Evolutionary conservation across 108 stramenopile genomes (phyloP), one percentile per base, ranked within the genome.

Genomic region (Skeletonema grethae): DNA sequence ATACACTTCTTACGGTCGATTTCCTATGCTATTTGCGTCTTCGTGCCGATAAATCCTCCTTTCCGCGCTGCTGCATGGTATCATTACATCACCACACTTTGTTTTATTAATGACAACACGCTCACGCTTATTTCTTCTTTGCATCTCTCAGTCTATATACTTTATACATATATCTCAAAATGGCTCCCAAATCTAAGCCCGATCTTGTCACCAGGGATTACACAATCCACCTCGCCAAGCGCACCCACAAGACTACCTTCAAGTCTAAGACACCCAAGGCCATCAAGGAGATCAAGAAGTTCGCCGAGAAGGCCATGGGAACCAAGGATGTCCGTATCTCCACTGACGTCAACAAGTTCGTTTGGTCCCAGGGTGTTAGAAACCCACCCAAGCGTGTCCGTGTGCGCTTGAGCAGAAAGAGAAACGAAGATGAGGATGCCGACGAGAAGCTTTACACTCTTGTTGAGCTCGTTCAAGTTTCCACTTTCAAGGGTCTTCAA

Each of bases 381-480:
- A 98, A 98, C 86, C 91, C 97, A 50, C 99, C 99, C 59, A 87
- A 79, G 61, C 87, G 99, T 67, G 94, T 99, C 43, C 97, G 99
- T 68, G 99, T 99, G 15, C 84, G 97, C 62, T 88, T 99, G 65
- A 86, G 86, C 35, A 93, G 99, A 84, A 96, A 96, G 95, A 88
- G 97, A 73, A 98, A 98, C 86, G 97, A 98, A 81, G 97, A 98
- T 73, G 98, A 99, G 83, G 98, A 99, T 72, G 97, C 98, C 55
- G 92, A 90, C 18, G 97, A 99, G 84, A 95, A 97, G 85, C 90
- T 99, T 61, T 99, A 98, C 96, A 99, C 99, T 62, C 88, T 96
- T 65, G 98, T 97, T 50, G 93, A 97, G 79, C 85, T 93, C 56
- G 96, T 99, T 31, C 84, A 93, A 69, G 96, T 98, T 65, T 86